Base-by-base conservation (phyloP, 2,329 filamentous ascomycete genomes). In the Cladosporium sp. region DNA sequence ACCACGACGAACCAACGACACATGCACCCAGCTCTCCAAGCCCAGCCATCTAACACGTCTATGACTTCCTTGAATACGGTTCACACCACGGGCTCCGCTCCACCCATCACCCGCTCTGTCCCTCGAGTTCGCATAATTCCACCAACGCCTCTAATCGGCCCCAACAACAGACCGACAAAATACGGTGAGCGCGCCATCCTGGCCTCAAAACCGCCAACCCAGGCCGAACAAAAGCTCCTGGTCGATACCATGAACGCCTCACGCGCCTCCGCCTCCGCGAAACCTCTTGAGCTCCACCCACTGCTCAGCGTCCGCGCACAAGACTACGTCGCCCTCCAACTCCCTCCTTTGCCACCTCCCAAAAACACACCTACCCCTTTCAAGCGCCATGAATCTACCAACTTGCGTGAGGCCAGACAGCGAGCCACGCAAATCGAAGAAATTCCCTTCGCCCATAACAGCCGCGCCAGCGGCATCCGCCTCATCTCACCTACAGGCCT, bases 401-500 rank as follows among this genome's bases (percentile, higher is more conserved):
- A 38, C 10, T 47, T 30, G 12, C 55, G 21, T 8, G 15, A 30
- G 4, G 6, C 21, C 49, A 54, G 47, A n/a, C 34, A 24, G 4
- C 49, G 60, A n/a, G 30, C 24, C 2, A 63, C 60, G 1, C 26
- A 18, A 6, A 41, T 63, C 49, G 60, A 63, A 32, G 2, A 2
- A n/a, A 24, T 63, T 24, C 18, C 24, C 14, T 63, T 65, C 30
- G 28, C 14, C 28, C 1, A 24, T 3, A 21, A 55, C 26, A n/a
- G 28, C 36, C 12, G 15, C 54, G 38, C 62, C 3, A 49, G 52
- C 41, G 62, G 54, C 2, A 49, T 67, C 4, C 44, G 65, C 24
- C 63, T 71, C 15, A 64, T 68, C 36, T 66, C 66, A 6, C 68
- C 67, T 38, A 66, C 70, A 2, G 63, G 59, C 10, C 49, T 66